Base-by-base conservation (phyloP, 345 rosid genomes). In the Cardamine occulta region DNA sequence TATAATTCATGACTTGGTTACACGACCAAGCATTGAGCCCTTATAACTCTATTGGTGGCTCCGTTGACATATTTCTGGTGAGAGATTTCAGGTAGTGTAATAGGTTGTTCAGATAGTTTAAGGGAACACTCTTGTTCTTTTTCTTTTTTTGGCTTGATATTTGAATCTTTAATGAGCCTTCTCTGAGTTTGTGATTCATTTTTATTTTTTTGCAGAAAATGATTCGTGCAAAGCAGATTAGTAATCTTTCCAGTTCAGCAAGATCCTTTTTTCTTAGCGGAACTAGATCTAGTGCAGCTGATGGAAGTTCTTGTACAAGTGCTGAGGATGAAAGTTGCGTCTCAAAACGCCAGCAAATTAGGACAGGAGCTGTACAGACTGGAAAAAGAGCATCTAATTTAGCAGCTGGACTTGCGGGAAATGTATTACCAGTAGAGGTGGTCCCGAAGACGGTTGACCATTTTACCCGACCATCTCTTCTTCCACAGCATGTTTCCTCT, bases 191-290 rank as follows among this genome's bases (percentile, higher is more conserved):
- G 35, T 70, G 77, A 0, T 57, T 73, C 34, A 21, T 74, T 7
- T 58, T 31, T 31, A 31, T 19, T 19, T 31, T 24, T 67, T 62
- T 82, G 81, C 82, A 76, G 84, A 8, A 70, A 72, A 92, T 95
- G 97, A 70, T 95, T 78, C 87, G 97, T 68, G 87, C 96, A 47
- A 95, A 95, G 87, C 87, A 84, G 48, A 73, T 95, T 18, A 72
- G 86, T 75, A 92, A 83, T 78, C 90, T 91, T 74, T 92, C 97
- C 62, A 90, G 83, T 72, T 78, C 77, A 66, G 97, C 97, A 17
- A 85, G 97, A 75, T 85, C 90, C 34, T 85, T 92, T 81, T 84
- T 92, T 37, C 77, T 95, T 6, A 73, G 75, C 61, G 97, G 99
- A 52, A 75, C 99, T 28, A 85, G 96, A 55, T 79, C 87, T 70